phyloP scores from a whole-genome alignment of 164 flowering plant species.

The Houttuynia cordata region DNA sequence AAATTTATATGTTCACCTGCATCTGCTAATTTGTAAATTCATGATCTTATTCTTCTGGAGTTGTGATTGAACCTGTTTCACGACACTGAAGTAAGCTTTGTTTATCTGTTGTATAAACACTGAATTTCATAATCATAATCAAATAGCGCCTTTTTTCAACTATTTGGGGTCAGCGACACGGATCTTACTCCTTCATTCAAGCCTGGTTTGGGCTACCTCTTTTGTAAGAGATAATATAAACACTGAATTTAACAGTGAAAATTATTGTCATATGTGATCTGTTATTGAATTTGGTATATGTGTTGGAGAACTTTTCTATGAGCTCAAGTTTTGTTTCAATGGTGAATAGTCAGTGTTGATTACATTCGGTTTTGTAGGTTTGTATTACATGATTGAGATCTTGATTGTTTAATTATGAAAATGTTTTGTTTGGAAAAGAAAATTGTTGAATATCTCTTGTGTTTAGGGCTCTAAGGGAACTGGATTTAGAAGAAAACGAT shows the following conservation, averaged over 20 bases:
- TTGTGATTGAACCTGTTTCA: neutral
- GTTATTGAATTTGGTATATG: neutral
- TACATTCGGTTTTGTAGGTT: neutral
- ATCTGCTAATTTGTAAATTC: neutral
- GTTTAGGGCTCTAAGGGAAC: conserved; percentile 49
- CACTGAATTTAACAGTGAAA: too few species aligned
- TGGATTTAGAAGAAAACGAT: conserved; percentile 50
- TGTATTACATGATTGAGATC: neutral
- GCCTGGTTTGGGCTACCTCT: too few species aligned
- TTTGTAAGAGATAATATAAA: too few species aligned
- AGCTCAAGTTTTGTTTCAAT: neutral
- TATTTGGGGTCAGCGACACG: too few species aligned
- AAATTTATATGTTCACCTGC: neutral
- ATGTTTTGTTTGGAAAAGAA: neutral
- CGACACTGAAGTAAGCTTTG: too few species aligned
- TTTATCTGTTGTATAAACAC: too few species aligned
- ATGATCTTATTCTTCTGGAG: neutral
- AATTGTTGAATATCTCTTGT: neutral
- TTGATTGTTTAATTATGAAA: too few species aligned
- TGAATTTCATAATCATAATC: too few species aligned
- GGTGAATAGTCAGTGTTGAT: neutral
- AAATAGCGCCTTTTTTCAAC: too few species aligned
- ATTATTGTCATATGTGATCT: too few species aligned
- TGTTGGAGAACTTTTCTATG: neutral
- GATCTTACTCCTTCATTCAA: too few species aligned